Base-by-base conservation (phyloP, 371 early-diverging fungal genomes). In the Apophysomyces sp. region DNA sequence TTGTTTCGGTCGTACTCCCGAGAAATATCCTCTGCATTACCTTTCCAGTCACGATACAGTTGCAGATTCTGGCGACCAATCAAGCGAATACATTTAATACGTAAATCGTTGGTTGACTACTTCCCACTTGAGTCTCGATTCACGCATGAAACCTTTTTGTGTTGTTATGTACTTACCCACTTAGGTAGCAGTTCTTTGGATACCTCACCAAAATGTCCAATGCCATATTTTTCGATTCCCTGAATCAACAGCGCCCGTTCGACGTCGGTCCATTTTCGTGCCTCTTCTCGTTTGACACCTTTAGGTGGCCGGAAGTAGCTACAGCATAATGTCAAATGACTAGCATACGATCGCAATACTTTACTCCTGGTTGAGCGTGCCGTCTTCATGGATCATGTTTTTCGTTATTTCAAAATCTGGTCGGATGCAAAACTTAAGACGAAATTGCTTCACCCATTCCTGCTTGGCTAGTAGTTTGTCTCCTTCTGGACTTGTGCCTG, bases 41-140 rank as follows among this genome's bases (percentile, higher is more conserved):
- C 94, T 64, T 87, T 91, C 94, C 94, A 95, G 51, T 86, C 91
- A 58, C 87, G 83, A 71, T 94, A 94, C 29, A 92, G 69, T 68
- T 94, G 93, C 41, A 94, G 72, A 60, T 94, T 95, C 61, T 94
- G 95, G 31, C 95, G 86, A 36, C 95, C 95, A 57, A 95, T 88
- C 49, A 94, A 66, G 31, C 94, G 82, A 65, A 94, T 93, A 9
- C 92, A 73, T 61, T 93, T 94, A 61, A 95, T 80, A 57, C 94
- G 87, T 29, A 95, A 78, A 63, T 95, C 95, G 57, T 94, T 92
- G 16, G 86, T 86, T 21, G 83, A 80, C 92, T 91, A 69, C 18
- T 39, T 51, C 21, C n/a, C 13, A 52, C 9, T 52, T 32, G 13
- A 27, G 53, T 37, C 37, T 28, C 34, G 41, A 26, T 34, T 15